Percentiles rank a stretch among this genome's conserved stretches.
phyloP scores from a whole-genome alignment of 2,329 filamentous ascomycete species.

The Ceratocystis colombiana region DNA sequence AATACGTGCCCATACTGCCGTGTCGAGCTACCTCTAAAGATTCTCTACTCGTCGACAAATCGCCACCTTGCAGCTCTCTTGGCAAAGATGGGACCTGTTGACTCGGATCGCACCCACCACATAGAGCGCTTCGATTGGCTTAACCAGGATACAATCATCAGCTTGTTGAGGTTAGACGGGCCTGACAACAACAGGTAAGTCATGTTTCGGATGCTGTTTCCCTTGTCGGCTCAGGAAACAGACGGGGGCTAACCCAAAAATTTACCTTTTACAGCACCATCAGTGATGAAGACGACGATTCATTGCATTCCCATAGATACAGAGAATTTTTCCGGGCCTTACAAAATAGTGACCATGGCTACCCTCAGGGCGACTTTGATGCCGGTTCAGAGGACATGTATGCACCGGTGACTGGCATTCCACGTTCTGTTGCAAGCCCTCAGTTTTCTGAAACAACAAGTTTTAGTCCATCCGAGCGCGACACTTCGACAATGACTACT shows the following conservation, averaged over 20 bases:
- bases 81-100: slow-evolving; percentile 17
- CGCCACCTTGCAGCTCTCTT: slow-evolving; percentile 15
- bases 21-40: slow-evolving; percentile 47
- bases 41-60: slow-evolving; percentile 20
- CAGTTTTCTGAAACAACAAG: not conserved
- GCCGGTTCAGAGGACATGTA: not conserved
- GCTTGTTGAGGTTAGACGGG: slow-evolving; percentile 1
- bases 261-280: not conserved
- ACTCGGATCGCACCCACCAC: not conserved
- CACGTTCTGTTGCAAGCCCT: slow-evolving; percentile 8
- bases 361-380: slow-evolving; percentile 1
- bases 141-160: slow-evolving; percentile 10
- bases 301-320: not conserved
- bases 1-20: slow-evolving; percentile 56
- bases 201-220: not conserved
- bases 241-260: not conserved
- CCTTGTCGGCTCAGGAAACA: slow-evolving; percentile 7
- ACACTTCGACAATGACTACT: not conserved
- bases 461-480: not conserved
- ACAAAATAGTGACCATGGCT: not conserved
- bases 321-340: not conserved
- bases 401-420: not conserved
- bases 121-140: slow-evolving; percentile 23
- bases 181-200: slow-evolving; percentile 9
- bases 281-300: slow-evolving; percentile 9